Evolutionary conservation across 1,139 yeast species (phyloP).

Genomic region (Scheffersomyces illinoinensis): DNA sequence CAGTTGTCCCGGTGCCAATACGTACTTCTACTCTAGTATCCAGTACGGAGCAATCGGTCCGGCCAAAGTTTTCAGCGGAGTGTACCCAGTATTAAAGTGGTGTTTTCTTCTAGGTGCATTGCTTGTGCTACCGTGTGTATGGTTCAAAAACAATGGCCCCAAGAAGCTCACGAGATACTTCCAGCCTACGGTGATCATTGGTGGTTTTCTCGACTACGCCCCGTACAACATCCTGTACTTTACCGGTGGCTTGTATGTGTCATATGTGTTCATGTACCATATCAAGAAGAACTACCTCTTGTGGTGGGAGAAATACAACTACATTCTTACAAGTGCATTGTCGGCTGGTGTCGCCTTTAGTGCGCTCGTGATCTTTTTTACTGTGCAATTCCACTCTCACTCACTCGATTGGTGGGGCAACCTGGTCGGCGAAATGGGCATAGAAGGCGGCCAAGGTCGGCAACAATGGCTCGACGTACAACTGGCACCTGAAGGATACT

Average conservation of each 20-base stretch:
- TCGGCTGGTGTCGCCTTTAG: slow-evolving; percentile 62
- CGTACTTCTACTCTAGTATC: slow-evolving; percentile 54
- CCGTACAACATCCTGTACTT: slow-evolving; percentile 59
- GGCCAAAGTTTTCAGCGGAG: slow-evolving; percentile 46
- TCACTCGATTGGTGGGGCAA: slow-evolving; percentile 63
- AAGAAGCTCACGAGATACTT: slow-evolving; percentile 30
- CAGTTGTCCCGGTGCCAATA: slow-evolving; percentile 50
- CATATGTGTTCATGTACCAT: slow-evolving; percentile 53
- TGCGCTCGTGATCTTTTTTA: slow-evolving; percentile 55
- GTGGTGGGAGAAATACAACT: slow-evolving; percentile 70
- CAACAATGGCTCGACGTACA: slow-evolving; percentile 33
- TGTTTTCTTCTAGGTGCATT: slow-evolving; percentile 56
- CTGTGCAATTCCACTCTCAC: slow-evolving; percentile 47
- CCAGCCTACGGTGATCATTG: slow-evolving; percentile 51
- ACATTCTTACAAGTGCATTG: slow-evolving; percentile 54
- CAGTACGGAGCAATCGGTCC: slow-evolving; percentile 74
- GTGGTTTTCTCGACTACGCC: slow-evolving; percentile 48
- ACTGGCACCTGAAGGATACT: slow-evolving; percentile 45
- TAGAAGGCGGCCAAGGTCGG: slow-evolving; percentile 39
- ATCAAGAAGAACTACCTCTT: slow-evolving; percentile 47
- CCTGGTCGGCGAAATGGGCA: slow-evolving; percentile 39
- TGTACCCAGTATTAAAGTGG: slow-evolving; percentile 52
- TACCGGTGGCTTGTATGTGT: slow-evolving; percentile 51
- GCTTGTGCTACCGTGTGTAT: slow-evolving; percentile 43
- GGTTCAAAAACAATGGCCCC: slow-evolving; percentile 37